phyloP scores from a whole-genome alignment of 768 basidiomycete species.

The Pleurotus sapidus region DNA sequence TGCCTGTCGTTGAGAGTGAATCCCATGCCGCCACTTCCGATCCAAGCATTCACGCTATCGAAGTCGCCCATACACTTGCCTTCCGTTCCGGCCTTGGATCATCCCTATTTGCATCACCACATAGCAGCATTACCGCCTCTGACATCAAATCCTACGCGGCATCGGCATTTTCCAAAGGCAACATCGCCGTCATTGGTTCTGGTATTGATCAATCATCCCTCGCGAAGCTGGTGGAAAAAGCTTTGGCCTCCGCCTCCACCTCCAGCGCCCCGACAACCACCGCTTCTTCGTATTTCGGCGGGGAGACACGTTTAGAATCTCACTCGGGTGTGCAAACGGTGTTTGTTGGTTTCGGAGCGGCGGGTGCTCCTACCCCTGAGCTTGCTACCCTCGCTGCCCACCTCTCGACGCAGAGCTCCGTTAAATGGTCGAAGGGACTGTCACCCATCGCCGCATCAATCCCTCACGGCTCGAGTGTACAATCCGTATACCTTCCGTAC shows the following conservation, averaged over 20 bases:
- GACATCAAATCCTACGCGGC: slow-evolving; percentile 76
- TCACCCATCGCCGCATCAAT: slow-evolving; percentile 64
- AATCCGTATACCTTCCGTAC: slow-evolving; percentile 81
- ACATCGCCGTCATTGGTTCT: slow-evolving; percentile 84
- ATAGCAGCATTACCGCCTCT: slow-evolving; percentile 50
- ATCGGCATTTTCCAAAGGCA: slow-evolving; percentile 70
- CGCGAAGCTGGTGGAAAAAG: slow-evolving; percentile 65
- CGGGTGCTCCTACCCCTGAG: slow-evolving; percentile 62
- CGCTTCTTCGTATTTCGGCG: slow-evolving; percentile 66
- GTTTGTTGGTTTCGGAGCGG: slow-evolving; percentile 86
- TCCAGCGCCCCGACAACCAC: slow-evolving; percentile 31
- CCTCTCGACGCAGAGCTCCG: slow-evolving; percentile 71
- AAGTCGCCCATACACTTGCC: slow-evolving; percentile 84
- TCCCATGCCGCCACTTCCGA: slow-evolving; percentile 54
- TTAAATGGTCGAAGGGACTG: slow-evolving; percentile 84
- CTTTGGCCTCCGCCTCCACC: slow-evolving; percentile 48
- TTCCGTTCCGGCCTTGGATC: slow-evolving; percentile 95
- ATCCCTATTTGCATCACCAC: slow-evolving; percentile 80
- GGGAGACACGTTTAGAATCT: slow-evolving; percentile 75
- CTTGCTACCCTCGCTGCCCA: slow-evolving; percentile 79
- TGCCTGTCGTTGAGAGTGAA: slow-evolving; percentile 71
- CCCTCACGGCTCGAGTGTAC: slow-evolving; percentile 60
- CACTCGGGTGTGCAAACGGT: slow-evolving; percentile 67
- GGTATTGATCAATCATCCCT: slow-evolving; percentile 78
- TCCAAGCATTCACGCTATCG: slow-evolving; percentile 71